Conservation (phyloP, 2,329 filamentous ascomycete species). For the Alternaria metachromatica region DNA sequence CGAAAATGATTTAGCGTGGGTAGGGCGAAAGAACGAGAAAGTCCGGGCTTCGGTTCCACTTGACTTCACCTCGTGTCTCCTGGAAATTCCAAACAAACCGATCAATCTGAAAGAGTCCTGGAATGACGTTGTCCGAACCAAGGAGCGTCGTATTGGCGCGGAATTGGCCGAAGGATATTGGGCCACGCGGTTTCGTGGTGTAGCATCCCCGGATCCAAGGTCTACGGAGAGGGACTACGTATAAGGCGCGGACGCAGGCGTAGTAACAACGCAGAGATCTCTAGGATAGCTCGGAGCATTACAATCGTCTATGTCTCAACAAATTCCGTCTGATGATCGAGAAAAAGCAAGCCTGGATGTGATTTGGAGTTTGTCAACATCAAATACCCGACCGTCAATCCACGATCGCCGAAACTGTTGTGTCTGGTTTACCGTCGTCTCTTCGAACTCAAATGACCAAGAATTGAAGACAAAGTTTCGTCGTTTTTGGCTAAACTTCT, state of each 20-base stretch:
- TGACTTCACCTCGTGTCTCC: background rate
- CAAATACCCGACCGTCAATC: no score
- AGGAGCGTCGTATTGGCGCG: background rate
- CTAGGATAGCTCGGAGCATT: no score
- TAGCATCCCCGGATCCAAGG: background rate
- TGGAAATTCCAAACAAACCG: fast-evolving
- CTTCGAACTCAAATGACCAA: no score
- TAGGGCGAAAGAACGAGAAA: background rate
- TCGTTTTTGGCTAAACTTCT: no score
- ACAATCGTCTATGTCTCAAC: no score
- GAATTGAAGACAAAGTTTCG: no score
- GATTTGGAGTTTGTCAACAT: no score
- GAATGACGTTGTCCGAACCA: background rate
- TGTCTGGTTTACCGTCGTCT: no score
- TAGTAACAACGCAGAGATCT: no score
- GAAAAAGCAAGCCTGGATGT: no score
- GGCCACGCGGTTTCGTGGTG: background rate
- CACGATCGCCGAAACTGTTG: no score
- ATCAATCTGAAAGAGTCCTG: background rate
- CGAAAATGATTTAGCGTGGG: background rate
- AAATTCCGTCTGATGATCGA: no score
- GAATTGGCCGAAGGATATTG: background rate
- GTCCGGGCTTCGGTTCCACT: background rate
- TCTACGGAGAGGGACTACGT: background rate
- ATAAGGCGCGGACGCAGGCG: background rate